Base-by-base conservation (phyloP, 1,284 basidiomycete genomes). In the Coriolopsis trogii region DNA sequence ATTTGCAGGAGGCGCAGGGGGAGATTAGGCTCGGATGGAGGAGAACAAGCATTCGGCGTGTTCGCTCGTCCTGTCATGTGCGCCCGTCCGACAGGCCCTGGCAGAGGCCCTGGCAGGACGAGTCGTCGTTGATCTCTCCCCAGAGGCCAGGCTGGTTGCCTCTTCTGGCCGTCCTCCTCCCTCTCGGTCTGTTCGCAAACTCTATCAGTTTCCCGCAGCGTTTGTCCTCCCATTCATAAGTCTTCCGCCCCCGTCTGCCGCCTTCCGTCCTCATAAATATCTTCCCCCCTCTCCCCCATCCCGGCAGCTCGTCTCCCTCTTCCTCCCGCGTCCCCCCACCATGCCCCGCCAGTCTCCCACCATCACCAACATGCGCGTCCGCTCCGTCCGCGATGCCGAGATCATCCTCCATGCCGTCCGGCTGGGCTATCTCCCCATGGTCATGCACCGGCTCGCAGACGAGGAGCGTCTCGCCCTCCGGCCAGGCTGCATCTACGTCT, bases 401-500 rank as follows among this genome's bases (percentile, higher is more conserved):
- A 61, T 70, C 55, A 65, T 78, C 46, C 75, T 78, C 62, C 72
- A 75, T 55, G 76, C 73, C 39, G 74, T 73, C 41, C 53, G 64
- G 12, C 62, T 65, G 42, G 65, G 67, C 44, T 47, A 65, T 26
- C 66, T 75, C 16, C 70, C 73, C 29, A 70, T 77, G 62, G 70
- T 76, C 56, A 63, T 67, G 31, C 70, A 74, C 39, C 68, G 76
- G 12, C 71, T 77, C 45, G 73, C 75, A 54, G 73, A 73, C 53
- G 74, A 75, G 34, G 76, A 78, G 53, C 67, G 75, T 6, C 66
- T 70, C 40, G 66, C 67, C 3, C 66, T 78, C 37, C 61, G 63
- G 16, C 63, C 75, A 8, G 76, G 76, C 41, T 70, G 70, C 56
- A 71, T 76, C 51, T 78, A 76, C 58, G 74, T 78, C 43, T 78